These are phyloP conservation scores for Globisporangium nagaii DNA, from an alignment of 352 stramenopile genomes.

Conservation along the genomic window DNA sequence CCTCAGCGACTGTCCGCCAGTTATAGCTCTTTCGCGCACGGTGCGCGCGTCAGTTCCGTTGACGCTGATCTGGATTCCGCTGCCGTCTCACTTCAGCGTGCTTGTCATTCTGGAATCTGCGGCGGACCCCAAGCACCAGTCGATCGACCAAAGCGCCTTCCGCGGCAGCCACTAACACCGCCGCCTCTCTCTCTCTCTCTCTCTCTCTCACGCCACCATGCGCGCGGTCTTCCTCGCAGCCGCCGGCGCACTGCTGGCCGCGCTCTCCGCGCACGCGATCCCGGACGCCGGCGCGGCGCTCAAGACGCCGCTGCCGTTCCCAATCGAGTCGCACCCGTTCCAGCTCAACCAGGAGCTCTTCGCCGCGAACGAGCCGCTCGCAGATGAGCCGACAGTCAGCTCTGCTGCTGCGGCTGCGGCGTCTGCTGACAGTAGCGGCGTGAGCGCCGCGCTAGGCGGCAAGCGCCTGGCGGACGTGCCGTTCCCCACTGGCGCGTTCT, in stretches of 20 bases:
- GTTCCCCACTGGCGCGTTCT: slow-evolving; percentile 79
- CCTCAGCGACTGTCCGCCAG: too few relatives aligned
- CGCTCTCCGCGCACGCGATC: slow-evolving; percentile 11
- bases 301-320: slow-evolving; percentile 35
- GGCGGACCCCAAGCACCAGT: slow-evolving; percentile 4
- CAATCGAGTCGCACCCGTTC: slow-evolving; percentile 42
- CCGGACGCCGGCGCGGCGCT: slow-evolving; percentile 5
- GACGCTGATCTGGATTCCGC: too few relatives aligned
- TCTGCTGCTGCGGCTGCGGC: neutral
- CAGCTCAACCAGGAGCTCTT: slow-evolving; percentile 46
- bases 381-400: neutral
- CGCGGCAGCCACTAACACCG: too few relatives aligned
- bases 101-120: slow-evolving; percentile 8
- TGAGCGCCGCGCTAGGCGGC: neutral
- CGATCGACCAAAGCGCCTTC: neutral
- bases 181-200: too few relatives aligned
- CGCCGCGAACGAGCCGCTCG: slow-evolving; percentile 25
- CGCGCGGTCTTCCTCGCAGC: neutral
- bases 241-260: neutral
- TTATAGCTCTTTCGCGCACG: neutral
- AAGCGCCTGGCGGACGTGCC: slow-evolving; percentile 39
- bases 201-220: neutral
- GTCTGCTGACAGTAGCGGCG: neutral
- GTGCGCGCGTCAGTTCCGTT: neutral
- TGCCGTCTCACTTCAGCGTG: too few relatives aligned